Percentiles rank a stretch among this genome's conserved stretches.
These are phyloP conservation scores for Cyberlindnera amylophila DNA, from an alignment of 805 yeast species.

Conservation along the genomic window DNA sequence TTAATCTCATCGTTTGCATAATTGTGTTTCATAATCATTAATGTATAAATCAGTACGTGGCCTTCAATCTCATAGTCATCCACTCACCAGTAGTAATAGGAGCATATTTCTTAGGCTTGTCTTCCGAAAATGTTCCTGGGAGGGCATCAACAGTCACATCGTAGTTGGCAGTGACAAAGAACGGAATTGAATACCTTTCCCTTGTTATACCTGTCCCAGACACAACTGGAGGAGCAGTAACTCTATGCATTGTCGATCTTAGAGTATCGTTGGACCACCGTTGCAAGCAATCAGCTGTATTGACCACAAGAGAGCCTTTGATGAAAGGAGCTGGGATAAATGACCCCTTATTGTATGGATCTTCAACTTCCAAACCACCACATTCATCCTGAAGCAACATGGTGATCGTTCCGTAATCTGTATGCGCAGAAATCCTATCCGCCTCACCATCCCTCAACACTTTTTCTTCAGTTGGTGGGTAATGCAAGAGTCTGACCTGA, in stretches of 20 bases:
- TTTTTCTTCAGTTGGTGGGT: conserved; percentile 3
- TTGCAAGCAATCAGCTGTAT: conserved; percentile 8
- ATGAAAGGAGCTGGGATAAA: conserved; percentile 10
- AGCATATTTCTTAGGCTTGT: conserved; percentile 24
- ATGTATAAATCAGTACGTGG: conserved; percentile 16
- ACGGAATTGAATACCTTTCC: conserved; percentile 9
- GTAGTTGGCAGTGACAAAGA: conserved; percentile 3
- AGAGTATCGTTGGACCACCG: conserved; percentile 8
- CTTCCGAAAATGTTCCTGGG: conserved; percentile 19
- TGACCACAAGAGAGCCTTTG: conserved; percentile 8
- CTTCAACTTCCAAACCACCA: conserved; percentile 14
- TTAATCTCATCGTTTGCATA: too few relatives aligned
- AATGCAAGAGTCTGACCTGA: conserved; percentile 3
- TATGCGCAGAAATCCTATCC: conserved; percentile 9
- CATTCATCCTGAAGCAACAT: conserved; percentile 8
- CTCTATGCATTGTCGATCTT: conserved; percentile 10
- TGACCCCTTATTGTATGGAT: conserved; percentile 6
- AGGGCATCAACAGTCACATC: conserved; percentile 18
- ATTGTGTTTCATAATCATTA: too few relatives aligned
- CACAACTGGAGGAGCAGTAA: conserved; percentile 12
- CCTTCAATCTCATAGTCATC: conserved; percentile 21
- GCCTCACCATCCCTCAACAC: conserved; percentile 2
- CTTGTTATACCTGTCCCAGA: conserved; percentile 12
- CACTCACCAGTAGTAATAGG: conserved; percentile 24
- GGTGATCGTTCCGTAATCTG: conserved; percentile 9